Percentiles rank a stretch among this genome's conserved stretches.
These are phyloP conservation scores for Solanum ossicruentum DNA, from an alignment of 257 asterid genomes.

Conservation along the genomic window DNA sequence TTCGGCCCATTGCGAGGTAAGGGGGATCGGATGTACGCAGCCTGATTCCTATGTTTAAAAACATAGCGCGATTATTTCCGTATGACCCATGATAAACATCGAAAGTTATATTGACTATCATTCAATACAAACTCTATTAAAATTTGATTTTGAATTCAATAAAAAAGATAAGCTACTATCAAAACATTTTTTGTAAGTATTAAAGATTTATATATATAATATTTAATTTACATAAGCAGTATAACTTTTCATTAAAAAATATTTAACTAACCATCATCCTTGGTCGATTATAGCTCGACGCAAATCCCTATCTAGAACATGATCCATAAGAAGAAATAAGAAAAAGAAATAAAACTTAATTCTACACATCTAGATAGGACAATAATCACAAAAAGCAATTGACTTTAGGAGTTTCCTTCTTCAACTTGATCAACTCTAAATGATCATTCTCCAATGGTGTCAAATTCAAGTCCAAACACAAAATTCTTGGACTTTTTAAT, in stretches of 20 bases:
- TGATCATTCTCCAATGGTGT: conserved; percentile 39
- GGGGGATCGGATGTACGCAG: no score
- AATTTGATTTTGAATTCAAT: no score
- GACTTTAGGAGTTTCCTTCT: conserved; percentile 8
- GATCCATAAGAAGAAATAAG: not conserved
- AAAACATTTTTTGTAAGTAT: not conserved
- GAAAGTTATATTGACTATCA: no score
- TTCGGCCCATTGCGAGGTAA: no score
- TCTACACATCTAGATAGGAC: not conserved
- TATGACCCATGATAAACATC: no score
- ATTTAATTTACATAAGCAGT: not conserved
- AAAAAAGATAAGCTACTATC: no score
- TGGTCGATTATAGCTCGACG: rapidly evolving
- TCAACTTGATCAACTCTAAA: conserved; percentile 19
- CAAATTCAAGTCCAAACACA: conserved; percentile 52
- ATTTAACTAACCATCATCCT: not conserved
- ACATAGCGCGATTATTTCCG: no score
- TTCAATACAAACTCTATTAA: no score
- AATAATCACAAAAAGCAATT: not conserved
- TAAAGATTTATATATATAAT: not conserved
- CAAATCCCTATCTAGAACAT: not conserved
- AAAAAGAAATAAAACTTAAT: not conserved
- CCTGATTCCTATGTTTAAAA: no score
- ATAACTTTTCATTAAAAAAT: not conserved
- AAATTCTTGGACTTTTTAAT: conserved; percentile 23